These are phyloP conservation scores for Galium porrigens DNA, from an alignment of 305 asterid species.

Conservation along the genomic window DNA sequence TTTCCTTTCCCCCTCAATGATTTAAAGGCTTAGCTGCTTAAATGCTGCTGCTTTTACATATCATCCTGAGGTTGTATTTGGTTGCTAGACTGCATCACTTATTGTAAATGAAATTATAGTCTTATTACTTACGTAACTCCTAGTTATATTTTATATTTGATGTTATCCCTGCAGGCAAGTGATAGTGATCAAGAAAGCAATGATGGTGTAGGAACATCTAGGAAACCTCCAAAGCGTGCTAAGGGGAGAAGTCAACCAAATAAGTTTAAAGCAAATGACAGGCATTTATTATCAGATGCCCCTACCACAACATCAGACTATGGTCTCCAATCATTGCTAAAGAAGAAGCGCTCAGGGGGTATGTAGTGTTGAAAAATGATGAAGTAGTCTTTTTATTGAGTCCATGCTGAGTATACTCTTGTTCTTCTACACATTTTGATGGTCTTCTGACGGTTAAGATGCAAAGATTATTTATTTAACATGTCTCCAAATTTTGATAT, in stretches of 20 bases:
- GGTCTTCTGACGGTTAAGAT: background rate
- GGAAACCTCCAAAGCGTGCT: conserved; percentile 63
- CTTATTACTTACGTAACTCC: background rate
- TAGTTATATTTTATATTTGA: background rate
- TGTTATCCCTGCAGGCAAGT: conserved; percentile 52
- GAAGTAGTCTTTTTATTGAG: background rate
- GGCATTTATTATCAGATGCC: conserved; percentile 30
- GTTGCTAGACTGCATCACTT: background rate
- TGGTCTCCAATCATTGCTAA: conserved; percentile 46
- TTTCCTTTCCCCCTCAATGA: background rate
- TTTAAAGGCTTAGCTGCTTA: background rate
- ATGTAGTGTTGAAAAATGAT: conserved; percentile 19
- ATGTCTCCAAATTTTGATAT: background rate
- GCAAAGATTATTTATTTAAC: background rate
- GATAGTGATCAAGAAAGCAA: conserved; percentile 77
- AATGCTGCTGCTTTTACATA: background rate
- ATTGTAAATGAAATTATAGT: background rate
- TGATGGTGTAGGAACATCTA: conserved; percentile 69
- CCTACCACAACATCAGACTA: conserved; percentile 32
- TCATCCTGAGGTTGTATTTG: background rate
- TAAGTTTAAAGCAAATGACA: conserved; percentile 37
- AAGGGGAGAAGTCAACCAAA: conserved; percentile 51
- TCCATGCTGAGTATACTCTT: background rate
- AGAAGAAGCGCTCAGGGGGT: conserved; percentile 85
- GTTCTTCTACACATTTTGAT: background rate